Conservation (phyloP, 805 yeast species). For the Wickerhamomyces bisporus region DNA sequence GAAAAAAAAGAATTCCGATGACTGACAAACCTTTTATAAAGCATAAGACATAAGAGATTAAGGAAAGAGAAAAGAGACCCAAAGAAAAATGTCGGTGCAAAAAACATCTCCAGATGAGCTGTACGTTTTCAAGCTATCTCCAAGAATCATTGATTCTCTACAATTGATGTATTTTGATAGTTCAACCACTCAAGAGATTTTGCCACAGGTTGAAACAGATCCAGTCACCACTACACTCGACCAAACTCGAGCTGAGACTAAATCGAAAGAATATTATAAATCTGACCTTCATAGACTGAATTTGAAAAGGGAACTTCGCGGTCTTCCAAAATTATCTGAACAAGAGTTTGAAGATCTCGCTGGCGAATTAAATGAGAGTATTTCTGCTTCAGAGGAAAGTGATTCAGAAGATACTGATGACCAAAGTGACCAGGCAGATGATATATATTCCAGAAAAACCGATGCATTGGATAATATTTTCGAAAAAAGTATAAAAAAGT, state of each 20-base stretch:
- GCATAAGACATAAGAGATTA: too few relatives aligned
- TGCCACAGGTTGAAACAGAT: conserved; percentile 12
- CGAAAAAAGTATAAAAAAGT: conserved; percentile 16
- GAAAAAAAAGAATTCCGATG: too few relatives aligned
- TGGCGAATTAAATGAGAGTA: conserved; percentile 48
- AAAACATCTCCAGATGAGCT: conserved; percentile 27
- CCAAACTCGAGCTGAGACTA: conserved; percentile 5
- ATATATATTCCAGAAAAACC: conserved; percentile 3
- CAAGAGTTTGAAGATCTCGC: conserved; percentile 53
- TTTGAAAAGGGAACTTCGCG: conserved; percentile 44
- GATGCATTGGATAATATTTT: conserved; percentile 17
- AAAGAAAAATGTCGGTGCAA: not conserved
- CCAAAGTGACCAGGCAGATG: conserved; percentile 19
- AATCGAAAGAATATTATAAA: conserved; percentile 43
- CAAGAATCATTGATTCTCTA: conserved; percentile 38
- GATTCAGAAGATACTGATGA: conserved; percentile 24
- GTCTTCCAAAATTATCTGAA: conserved; percentile 43
- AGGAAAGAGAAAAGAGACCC: too few relatives aligned
- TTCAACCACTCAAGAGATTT: conserved; percentile 34
- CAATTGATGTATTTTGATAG: conserved; percentile 53
- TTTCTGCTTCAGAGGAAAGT: conserved; percentile 54
- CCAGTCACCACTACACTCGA: conserved; percentile 10
- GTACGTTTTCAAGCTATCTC: conserved; percentile 45
- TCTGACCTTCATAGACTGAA: conserved; percentile 58
- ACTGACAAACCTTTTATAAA: too few relatives aligned